phyloP scores from a whole-genome alignment of 768 basidiomycete species.

The Termitomyces eurrhizus region DNA sequence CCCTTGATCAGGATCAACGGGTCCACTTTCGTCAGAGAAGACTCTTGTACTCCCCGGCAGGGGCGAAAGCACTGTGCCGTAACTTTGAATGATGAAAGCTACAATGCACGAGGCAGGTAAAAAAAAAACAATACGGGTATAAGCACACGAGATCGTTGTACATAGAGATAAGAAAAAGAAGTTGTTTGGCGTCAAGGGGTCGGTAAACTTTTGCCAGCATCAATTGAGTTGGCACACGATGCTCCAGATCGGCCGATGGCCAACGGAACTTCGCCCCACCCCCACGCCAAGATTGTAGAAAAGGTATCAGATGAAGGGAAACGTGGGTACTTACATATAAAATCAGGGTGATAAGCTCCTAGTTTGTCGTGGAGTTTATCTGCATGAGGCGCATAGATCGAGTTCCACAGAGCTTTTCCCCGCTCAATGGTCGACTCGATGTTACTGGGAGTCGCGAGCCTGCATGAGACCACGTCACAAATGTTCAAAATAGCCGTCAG shows the following conservation, averaged over 20 bases:
- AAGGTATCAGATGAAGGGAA: constrained; percentile 25
- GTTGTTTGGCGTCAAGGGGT: constrained; percentile 2
- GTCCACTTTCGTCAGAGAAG: constrained; percentile 35
- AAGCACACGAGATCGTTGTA: constrained; percentile 14
- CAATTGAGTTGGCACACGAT: constrained; percentile 26
- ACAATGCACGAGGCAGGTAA: constrained; percentile 17
- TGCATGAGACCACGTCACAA: constrained; percentile 29
- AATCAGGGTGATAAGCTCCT: constrained; percentile 87
- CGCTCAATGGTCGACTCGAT: constrained; percentile 66
- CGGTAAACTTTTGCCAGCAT: constrained; percentile 10
- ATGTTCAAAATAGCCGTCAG: constrained; percentile 10
- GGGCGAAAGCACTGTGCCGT: constrained; percentile 76
- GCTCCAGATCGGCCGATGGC: constrained; percentile 25
- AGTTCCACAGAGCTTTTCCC: constrained; percentile 74
- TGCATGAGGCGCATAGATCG: constrained; percentile 86
- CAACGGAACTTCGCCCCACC: constrained; percentile 9
- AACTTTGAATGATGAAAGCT: constrained; percentile 88
- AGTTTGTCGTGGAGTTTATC: constrained; percentile 88
- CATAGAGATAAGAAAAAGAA: constrained; percentile 11
- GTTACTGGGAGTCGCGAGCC: constrained; percentile 57
- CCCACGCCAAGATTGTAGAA: constrained; percentile 28
- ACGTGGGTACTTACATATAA: constrained; percentile 70
- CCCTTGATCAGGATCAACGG: constrained; percentile 60
- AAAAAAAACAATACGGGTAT: constrained; percentile 10
- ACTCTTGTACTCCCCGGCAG: constrained; percentile 53